phyloP scores from a whole-genome alignment of 75 land plant genomes.

The Adiantum capillusveneris region DNA sequence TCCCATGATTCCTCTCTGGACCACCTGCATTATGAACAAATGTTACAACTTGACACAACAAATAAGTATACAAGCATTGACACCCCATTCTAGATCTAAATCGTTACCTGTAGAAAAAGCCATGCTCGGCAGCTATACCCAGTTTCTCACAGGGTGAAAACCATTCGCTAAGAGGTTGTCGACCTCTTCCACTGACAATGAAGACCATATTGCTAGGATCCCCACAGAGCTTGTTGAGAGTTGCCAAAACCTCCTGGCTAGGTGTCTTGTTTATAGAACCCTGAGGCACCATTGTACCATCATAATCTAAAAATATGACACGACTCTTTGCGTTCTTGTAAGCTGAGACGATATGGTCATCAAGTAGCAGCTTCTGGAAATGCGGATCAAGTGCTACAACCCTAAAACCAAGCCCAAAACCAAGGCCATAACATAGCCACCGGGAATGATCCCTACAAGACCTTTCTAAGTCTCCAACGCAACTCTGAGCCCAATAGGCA shows the following conservation, averaged over 20 bases:
- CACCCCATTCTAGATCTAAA: too few relatives aligned
- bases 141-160: conserved; percentile 55
- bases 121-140: conserved; percentile 93
- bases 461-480: conserved; percentile 60
- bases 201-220: conserved; percentile 70
- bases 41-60: too few relatives aligned
- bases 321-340: conserved; percentile 54
- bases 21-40: conserved; percentile 7
- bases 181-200: conserved; percentile 70
- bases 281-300: conserved; percentile 82
- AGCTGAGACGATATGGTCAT: conserved; percentile 61
- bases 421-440: conserved; percentile 62
- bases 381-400: conserved; percentile 62
- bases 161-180: conserved; percentile 47
- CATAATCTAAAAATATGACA: conserved; percentile 78
- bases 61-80: too few relatives aligned
- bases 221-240: conserved; percentile 51
- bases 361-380: conserved; percentile 54
- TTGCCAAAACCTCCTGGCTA: conserved; percentile 37
- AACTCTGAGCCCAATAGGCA: conserved; percentile 61
- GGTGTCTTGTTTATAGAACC: conserved; percentile 55
- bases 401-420: conserved; percentile 72
- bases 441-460: conserved; percentile 50
- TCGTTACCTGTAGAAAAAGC: conserved; percentile 65
- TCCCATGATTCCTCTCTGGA: conserved; percentile 1